Conservation (phyloP, 352 stramenopile species). For the Globisporangium nodosum region DNA sequence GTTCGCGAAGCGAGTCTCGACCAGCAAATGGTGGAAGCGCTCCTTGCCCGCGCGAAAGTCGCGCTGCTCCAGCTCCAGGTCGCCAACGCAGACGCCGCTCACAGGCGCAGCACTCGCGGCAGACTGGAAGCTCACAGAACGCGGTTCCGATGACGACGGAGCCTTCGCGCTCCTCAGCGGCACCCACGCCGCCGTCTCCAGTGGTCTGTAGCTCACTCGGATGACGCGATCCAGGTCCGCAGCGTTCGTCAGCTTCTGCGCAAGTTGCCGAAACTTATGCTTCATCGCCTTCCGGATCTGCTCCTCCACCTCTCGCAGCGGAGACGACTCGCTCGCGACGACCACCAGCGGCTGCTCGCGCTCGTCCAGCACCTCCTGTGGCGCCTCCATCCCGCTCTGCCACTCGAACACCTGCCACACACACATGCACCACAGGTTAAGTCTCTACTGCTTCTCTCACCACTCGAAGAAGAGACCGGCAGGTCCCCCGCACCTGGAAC, state of each 20-base stretch:
- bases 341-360: conserved; percentile 38
- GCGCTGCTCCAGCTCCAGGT: conserved; percentile 50
- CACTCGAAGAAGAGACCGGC: too few relatives aligned
- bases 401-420: conserved; percentile 30
- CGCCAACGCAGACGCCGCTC: conserved; percentile 16
- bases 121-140: conserved; percentile 7
- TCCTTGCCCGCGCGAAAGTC: conserved; percentile 52
- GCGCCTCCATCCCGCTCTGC: conserved; percentile 25
- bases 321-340: conserved; percentile 26
- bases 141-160: neutral
- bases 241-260: conserved; percentile 23
- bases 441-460: neutral
- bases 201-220: conserved; percentile 45
- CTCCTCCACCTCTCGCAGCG: conserved; percentile 35
- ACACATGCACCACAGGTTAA: neutral
- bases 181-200: conserved; percentile 34
- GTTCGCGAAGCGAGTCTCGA: conserved; percentile 39
- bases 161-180: conserved; percentile 19
- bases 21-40: conserved; percentile 55
- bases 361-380: conserved; percentile 19
- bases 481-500: conserved; percentile 34
- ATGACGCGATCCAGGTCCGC: conserved; percentile 24
- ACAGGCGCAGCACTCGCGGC: neutral
- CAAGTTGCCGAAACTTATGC: conserved; percentile 26
- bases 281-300: conserved; percentile 37